Conservation (phyloP, 2,329 filamentous ascomycete species). For the Alternaria angustiovoidea region DNA sequence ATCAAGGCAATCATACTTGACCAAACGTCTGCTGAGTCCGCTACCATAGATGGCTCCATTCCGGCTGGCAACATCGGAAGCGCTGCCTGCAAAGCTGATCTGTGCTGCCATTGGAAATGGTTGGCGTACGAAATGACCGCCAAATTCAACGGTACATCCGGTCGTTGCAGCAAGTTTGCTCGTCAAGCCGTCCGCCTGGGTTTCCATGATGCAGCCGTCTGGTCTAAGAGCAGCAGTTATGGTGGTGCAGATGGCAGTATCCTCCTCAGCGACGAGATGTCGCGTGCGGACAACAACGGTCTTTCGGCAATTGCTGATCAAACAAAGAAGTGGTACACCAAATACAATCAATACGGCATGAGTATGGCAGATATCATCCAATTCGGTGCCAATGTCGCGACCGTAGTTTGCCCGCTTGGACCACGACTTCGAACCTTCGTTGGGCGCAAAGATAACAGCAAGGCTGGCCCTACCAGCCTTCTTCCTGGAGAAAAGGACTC, state of each 20-base stretch:
- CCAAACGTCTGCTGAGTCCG: constrained; percentile 32
- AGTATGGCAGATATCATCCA: constrained; percentile 52
- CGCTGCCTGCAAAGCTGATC: constrained; percentile 44
- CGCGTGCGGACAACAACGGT: constrained; percentile 41
- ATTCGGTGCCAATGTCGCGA: constrained; percentile 49
- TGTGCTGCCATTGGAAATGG: constrained; percentile 49
- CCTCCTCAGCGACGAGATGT: constrained; percentile 42
- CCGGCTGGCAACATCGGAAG: constrained; percentile 42
- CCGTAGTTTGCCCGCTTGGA: constrained; percentile 51
- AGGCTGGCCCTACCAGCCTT: constrained; percentile 44
- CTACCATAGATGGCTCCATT: constrained; percentile 31
- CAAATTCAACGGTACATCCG: constrained; percentile 45
- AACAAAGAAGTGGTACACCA: constrained; percentile 43
- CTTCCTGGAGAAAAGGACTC: constrained; percentile 45
- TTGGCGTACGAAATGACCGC: constrained; percentile 46
- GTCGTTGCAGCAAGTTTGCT: constrained; percentile 45
- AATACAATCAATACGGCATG: constrained; percentile 46
- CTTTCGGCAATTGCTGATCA: constrained; percentile 36
- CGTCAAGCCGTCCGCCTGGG: constrained; percentile 44
- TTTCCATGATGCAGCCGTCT: constrained; percentile 47
- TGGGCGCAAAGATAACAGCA: constrained; percentile 49
- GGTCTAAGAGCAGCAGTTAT: constrained; percentile 36
- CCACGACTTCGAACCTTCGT: constrained; percentile 50
- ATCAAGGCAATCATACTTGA: constrained; percentile 47
- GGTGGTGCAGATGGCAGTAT: constrained; percentile 48